Conservation (phyloP, 371 early-diverging fungal species). For the Mycotypha africana region DNA sequence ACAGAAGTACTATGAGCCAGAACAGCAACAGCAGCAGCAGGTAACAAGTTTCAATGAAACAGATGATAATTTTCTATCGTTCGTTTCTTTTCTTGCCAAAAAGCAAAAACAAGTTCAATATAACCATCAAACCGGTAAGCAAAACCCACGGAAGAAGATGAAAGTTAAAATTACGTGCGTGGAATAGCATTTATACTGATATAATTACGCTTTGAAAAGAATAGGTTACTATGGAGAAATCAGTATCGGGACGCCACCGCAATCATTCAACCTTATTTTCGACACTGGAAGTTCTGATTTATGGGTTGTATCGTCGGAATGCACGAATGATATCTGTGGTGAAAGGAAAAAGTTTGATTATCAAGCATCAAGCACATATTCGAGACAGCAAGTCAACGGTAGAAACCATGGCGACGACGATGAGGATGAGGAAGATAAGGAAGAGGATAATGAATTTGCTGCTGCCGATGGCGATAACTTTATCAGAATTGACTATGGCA, state of each 20-base stretch:
- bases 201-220: too few relatives aligned
- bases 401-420: conserved; percentile 9
- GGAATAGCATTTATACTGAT: too few relatives aligned
- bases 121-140: conserved; percentile 37
- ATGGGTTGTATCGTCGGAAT: conserved; percentile 91
- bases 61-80: too few relatives aligned
- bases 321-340: conserved; percentile 60
- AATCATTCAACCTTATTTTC: conserved; percentile 62
- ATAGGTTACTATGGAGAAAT: conserved; percentile 60
- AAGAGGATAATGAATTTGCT: too few relatives aligned
- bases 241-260: conserved; percentile 63
- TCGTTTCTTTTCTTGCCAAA: conserved; percentile 16
- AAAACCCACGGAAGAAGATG: background rate
- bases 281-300: conserved; percentile 75
- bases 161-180: too few relatives aligned
- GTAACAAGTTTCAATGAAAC: too few relatives aligned
- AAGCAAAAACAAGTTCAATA: conserved; percentile 36
- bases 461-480: too few relatives aligned
- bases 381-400: too few relatives aligned
- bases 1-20: background rate
- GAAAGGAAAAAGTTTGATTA: conserved; percentile 17
- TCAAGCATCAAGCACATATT: conserved; percentile 6
- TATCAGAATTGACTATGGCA: conserved; percentile 61
- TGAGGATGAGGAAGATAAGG: too few relatives aligned
- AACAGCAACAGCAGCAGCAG: background rate